Evolutionary conservation across 768 basidiomycete species (phyloP).

Genomic region (Holtermannia corniformis): DNA sequence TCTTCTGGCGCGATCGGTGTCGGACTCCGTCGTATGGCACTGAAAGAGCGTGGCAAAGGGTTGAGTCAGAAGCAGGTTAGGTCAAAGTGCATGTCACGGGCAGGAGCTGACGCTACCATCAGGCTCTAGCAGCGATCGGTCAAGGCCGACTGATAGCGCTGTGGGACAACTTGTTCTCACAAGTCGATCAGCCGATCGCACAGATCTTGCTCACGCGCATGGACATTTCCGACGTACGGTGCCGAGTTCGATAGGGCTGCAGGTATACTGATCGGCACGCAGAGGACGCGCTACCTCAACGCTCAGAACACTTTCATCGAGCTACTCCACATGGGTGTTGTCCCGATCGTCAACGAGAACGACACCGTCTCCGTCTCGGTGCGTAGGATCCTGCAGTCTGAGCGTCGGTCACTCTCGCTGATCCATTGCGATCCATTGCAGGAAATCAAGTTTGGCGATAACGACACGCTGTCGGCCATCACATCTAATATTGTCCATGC

Average conservation of each 20-base stretch:
- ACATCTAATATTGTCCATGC: constrained; percentile 96
- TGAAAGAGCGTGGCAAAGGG: constrained; percentile 68
- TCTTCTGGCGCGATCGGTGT: constrained; percentile 97
- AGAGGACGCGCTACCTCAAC: constrained; percentile 93
- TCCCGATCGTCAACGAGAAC: constrained; percentile 98
- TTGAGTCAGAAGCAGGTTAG: constrained; percentile 83
- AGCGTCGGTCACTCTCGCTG: not conserved
- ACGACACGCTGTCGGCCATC: constrained; percentile 94
- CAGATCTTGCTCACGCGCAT: constrained; percentile 89
- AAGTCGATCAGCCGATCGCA: constrained; percentile 88
- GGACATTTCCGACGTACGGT: constrained; percentile 86
- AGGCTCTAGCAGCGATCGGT: constrained; percentile 95
- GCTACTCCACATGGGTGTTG: constrained; percentile 81
- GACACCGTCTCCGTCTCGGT: constrained; percentile 97
- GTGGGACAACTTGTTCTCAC: constrained; percentile 93
- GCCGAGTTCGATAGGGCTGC: not conserved
- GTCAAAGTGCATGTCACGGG: constrained; percentile 1
- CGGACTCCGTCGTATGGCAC: constrained; percentile 81
- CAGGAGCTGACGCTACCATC: not conserved
- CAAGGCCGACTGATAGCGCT: constrained; percentile 92
- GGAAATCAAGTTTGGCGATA: constrained; percentile 99
- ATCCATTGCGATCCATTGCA: constrained; percentile 32
- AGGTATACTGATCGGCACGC: constrained; percentile 7
- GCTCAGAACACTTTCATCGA: constrained; percentile 93
- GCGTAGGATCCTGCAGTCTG: constrained; percentile 42